phyloP scores from a whole-genome alignment of 768 basidiomycete genomes.

The Tulasnella sp. region DNA sequence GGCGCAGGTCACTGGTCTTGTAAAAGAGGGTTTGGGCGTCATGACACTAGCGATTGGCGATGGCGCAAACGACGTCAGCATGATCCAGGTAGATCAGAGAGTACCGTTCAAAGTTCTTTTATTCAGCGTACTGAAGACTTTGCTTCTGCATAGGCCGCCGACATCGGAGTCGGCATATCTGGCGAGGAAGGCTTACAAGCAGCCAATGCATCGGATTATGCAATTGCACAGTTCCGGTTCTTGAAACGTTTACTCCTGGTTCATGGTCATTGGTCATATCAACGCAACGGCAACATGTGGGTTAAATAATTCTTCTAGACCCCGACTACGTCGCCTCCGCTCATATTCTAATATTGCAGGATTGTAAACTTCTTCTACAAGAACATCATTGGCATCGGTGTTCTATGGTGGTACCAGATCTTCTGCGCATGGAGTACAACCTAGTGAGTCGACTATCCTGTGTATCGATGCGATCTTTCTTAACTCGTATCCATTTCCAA shows the following conservation, averaged over 20 bases:
- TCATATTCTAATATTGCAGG: no score
- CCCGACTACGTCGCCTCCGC: no score
- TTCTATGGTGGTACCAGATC: constrained; percentile 97
- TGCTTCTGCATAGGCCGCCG: constrained; percentile 70
- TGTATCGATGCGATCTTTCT: constrained; percentile 15
- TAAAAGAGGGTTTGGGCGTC: constrained; percentile 82
- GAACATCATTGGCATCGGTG: constrained; percentile 90
- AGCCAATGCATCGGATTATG: constrained; percentile 98
- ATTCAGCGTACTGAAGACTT: no score
- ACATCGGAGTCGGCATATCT: constrained; percentile 93
- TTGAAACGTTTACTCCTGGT: constrained; percentile 84
- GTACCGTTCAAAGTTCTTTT: no score
- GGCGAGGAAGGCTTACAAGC: constrained; percentile 98
- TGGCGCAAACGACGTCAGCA: constrained; percentile 97
- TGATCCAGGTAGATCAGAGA: constrained; percentile 95
- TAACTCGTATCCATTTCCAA: constrained; percentile 21
- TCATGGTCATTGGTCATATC: constrained; percentile 98
- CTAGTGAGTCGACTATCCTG: constrained; percentile 48
- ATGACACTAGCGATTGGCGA: constrained; percentile 98
- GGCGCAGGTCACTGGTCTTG: constrained; percentile 82
- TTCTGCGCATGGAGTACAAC: constrained; percentile 90
- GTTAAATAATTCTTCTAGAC: no score
- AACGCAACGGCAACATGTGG: constrained; percentile 88
- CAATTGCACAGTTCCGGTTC: constrained; percentile 96
- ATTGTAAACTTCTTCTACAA: constrained; percentile 99